phyloP scores from a whole-genome alignment of 768 basidiomycete species.

The Amanita fuliginea region DNA sequence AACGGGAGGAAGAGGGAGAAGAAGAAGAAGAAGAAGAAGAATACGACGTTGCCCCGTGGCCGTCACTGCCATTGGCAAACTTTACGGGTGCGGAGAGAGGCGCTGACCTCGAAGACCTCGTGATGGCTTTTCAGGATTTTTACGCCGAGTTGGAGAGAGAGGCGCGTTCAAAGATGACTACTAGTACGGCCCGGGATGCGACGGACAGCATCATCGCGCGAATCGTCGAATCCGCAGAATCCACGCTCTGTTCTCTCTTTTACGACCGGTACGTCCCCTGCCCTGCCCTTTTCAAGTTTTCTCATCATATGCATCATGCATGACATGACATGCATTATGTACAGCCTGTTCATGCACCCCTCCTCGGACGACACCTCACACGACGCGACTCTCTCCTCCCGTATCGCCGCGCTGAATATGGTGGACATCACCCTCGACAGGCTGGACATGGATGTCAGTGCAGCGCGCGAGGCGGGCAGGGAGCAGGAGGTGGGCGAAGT shows the following conservation, averaged over 20 bases:
- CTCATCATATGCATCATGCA: too few species aligned
- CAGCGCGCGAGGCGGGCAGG: slow-evolving; percentile 26
- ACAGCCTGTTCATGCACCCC: slow-evolving; percentile 70
- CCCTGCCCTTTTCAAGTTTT: slow-evolving; percentile 1
- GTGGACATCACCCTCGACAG: slow-evolving; percentile 83
- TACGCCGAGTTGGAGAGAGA: slow-evolving; percentile 58
- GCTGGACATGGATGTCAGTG: slow-evolving; percentile 74
- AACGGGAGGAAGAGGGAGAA: slow-evolving; percentile 5
- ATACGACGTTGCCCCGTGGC: slow-evolving; percentile 32
- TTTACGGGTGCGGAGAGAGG: slow-evolving; percentile 17
- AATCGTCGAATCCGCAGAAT: slow-evolving; percentile 67
- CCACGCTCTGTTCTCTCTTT: slow-evolving; percentile 56
- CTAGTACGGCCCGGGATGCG: slow-evolving; percentile 10
- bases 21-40: slow-evolving; percentile 15
- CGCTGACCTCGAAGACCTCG: slow-evolving; percentile 33
- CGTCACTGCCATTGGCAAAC: too few species aligned
- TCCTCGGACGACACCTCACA: slow-evolving; percentile 67
- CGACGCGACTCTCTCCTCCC: slow-evolving; percentile 81
- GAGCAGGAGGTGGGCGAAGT: slow-evolving; percentile 54
- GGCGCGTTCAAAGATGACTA: slow-evolving; percentile 23
- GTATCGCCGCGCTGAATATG: slow-evolving; percentile 87
- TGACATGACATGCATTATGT: too few species aligned
- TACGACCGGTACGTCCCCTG: slow-evolving; percentile 62
- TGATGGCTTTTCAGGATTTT: slow-evolving; percentile 58
- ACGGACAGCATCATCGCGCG: slow-evolving; percentile 28